Percentiles rank a stretch among this genome's conserved stretches.
phyloP scores from a whole-genome alignment of 371 early-diverging fungal genomes.

The Apophysomyces trapeziformis region DNA sequence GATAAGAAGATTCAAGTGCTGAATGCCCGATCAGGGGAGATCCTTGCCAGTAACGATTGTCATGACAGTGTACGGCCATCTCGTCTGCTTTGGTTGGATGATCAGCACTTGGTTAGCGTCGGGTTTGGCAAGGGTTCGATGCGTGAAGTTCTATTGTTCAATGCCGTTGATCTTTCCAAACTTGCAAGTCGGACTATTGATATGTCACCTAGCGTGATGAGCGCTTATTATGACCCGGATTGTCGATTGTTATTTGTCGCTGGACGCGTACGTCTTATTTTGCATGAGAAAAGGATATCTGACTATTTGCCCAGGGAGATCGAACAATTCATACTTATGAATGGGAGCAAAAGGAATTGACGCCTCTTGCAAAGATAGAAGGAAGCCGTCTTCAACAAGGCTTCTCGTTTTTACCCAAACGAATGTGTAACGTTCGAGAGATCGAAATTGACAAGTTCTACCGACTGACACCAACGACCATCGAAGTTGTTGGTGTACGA shows the following conservation, averaged over 20 bases:
- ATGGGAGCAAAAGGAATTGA: conserved; percentile 26
- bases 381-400: conserved; percentile 68
- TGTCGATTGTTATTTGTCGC: conserved; percentile 63
- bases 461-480: conserved; percentile 65
- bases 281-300: neutral
- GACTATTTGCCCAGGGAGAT: conserved; percentile 46
- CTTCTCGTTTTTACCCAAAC: conserved; percentile 70
- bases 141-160: conserved; percentile 71
- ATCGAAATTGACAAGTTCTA: conserved; percentile 74
- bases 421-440: conserved; percentile 59
- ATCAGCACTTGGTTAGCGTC: conserved; percentile 61
- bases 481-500: conserved; percentile 74
- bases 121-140: conserved; percentile 69
- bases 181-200: conserved; percentile 60
- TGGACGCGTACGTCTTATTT: conserved; percentile 54
- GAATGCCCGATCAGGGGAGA: conserved; percentile 62
- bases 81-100: conserved; percentile 72
- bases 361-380: conserved; percentile 66
- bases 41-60: conserved; percentile 56
- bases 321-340: conserved; percentile 53
- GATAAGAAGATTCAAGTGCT: conserved; percentile 72
- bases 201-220: conserved; percentile 76
- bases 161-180: conserved; percentile 42
- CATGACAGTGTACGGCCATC: conserved; percentile 77
- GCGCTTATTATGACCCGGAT: conserved; percentile 72